Base-by-base conservation (phyloP, 2,329 filamentous ascomycete species). In the Colletotrichum graminicola region DNA sequence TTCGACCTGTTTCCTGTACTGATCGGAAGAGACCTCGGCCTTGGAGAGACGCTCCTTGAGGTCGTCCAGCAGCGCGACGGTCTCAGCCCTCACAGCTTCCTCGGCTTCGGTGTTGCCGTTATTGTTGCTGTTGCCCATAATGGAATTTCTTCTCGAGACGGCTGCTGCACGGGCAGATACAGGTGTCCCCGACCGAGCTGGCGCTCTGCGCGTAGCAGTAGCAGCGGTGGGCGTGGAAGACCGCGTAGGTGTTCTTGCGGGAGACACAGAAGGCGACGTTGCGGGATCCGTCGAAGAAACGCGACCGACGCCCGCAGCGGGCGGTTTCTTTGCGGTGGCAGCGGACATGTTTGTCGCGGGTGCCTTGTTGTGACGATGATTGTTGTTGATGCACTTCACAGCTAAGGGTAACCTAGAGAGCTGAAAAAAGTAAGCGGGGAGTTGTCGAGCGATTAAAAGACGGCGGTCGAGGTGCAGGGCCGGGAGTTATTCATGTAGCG, bases 1-100 rank as follows among this genome's bases (percentile, higher is more conserved):
- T 71, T 96, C 93, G 66, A 91, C 85, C 83, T 98, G 94, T 81
- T 95, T 95, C 83, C 92, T 91, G 80, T 91, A 92, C 77, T 94
- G 91, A 76, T 96, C 93, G 0, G 92, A 92, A 49, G 89, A 85
- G 61, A 86, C 88, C 82, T 98, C 95, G 29, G 94, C 93, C 80
- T 92, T 93, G 77, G 93, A 89, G 62, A 98, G 86, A 68, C 94
- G 91, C 74, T 94, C 91, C 82, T 94, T 94, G 71, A 98, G 84
- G 74, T 98, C 94, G 74, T 97, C 93, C 70, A 97, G 87, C 67
- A 93, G 84, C 21, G 93, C 91, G 52, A 94, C 86, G 73, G 92
- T 91, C 81, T 96, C 94, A 23, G 93, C 94, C 75, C 93, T 91
- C 73, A 91, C 91, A 62, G 95, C 92, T 74, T 94, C 88, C 67